Conservation (phyloP, 2,329 filamentous ascomycete genomes). For the Diaporthe sp. region DNA sequence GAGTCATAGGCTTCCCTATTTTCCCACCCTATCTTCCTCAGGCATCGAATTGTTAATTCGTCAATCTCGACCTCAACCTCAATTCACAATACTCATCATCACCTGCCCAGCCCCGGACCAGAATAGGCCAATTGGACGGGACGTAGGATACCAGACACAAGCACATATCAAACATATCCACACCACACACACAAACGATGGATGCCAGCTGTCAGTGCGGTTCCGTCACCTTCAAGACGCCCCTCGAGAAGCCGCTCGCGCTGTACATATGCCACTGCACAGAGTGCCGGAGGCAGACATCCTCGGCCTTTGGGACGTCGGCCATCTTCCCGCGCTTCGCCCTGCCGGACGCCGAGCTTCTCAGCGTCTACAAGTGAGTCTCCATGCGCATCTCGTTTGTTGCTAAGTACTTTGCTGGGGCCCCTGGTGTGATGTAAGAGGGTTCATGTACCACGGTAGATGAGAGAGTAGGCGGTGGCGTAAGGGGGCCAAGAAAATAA, state of each 20-base stretch:
- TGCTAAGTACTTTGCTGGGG: too few relatives aligned
- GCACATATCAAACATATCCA: neutral
- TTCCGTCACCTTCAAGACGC: conserved; percentile 72
- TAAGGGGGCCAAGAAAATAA: neutral
- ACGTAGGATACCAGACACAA: neutral
- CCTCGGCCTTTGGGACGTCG: conserved; percentile 76
- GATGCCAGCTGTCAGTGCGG: conserved; percentile 76
- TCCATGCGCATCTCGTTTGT: neutral
- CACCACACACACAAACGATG: conserved; percentile 53
- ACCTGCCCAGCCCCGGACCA: neutral
- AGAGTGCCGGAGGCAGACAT: conserved; percentile 74
- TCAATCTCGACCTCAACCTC: neutral
- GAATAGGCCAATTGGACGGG: conserved; percentile 10
- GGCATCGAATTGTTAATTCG: neutral
- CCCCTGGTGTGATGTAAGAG: neutral
- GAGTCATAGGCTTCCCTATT: neutral
- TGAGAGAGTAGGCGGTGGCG: neutral
- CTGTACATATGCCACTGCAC: conserved; percentile 80
- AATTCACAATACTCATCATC: neutral
- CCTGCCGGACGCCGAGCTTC: conserved; percentile 61
- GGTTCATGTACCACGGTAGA: neutral
- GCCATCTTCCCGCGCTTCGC: conserved; percentile 78
- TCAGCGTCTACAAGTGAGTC: conserved; percentile 69
- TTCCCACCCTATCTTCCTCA: neutral
- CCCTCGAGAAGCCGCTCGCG: conserved; percentile 69